Percentiles rank a stretch among this genome's conserved stretches.
These are phyloP conservation scores for Pestalotiopsis sp. DNA, from an alignment of 2,329 filamentous ascomycete genomes.

Conservation along the genomic window DNA sequence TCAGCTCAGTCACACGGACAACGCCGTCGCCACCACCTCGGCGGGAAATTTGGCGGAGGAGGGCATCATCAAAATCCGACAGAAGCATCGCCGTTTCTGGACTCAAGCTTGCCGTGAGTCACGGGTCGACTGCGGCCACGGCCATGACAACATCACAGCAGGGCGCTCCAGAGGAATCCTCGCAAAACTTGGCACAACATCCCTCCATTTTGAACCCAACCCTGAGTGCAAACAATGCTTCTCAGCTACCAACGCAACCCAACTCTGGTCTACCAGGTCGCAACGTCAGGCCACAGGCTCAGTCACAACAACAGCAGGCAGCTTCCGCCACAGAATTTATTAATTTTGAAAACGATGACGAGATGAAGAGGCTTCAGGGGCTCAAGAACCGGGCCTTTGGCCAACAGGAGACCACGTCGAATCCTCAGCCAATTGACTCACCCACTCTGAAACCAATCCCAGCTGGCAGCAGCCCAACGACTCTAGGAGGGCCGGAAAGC, in stretches of 20 bases:
- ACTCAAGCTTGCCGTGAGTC: conserved; percentile 50
- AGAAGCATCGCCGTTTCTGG: conserved; percentile 48
- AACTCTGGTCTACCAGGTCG: conserved; percentile 12
- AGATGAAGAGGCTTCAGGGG: conserved; percentile 11
- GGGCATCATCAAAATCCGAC: conserved; percentile 51
- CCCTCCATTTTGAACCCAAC: not conserved
- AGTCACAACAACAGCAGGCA: not conserved
- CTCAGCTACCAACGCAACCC: conserved; percentile 5
- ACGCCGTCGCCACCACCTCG: conserved; percentile 28
- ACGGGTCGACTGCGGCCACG: conserved; percentile 50
- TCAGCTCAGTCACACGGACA: conserved; percentile 23
- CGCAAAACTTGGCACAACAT: not conserved
- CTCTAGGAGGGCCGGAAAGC: not conserved
- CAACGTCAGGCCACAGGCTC: conserved; percentile 11
- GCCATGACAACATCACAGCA: conserved; percentile 22
- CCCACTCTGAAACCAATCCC: not conserved
- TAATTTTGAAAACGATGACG: not conserved
- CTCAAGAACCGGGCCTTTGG: conserved; percentile 1
- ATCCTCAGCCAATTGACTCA: conserved; percentile 1
- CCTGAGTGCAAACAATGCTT: not conserved
- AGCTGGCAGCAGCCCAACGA: not conserved
- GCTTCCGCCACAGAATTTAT: not conserved
- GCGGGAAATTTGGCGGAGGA: conserved; percentile 50
- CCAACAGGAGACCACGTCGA: not conserved
- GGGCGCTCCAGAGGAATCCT: not conserved